phyloP scores from a whole-genome alignment of 73 alveolate species.

The Uronychia setigera region DNA sequence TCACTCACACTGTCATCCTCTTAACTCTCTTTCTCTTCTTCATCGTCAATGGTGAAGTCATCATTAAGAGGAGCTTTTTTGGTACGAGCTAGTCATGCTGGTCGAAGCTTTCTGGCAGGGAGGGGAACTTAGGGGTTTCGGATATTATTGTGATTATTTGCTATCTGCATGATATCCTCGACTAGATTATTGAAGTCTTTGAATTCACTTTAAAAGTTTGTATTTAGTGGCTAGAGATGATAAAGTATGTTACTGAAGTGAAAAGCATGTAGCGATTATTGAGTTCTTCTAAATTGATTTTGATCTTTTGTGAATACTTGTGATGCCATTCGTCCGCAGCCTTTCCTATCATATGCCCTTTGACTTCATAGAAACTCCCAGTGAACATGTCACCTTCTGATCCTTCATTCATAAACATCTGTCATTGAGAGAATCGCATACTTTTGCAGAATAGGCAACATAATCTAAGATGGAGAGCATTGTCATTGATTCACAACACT shows the following conservation, averaged over 20 bases:
- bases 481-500: not conserved
- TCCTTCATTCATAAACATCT: not conserved
- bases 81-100: not conserved
- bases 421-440: not conserved
- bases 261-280: not conserved
- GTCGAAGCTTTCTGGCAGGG: not conserved
- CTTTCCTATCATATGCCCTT: not conserved
- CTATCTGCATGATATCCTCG: not conserved
- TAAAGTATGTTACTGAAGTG: not conserved
- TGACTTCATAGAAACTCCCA: not conserved
- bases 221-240: not conserved
- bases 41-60: not conserved
- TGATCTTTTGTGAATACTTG: not conserved
- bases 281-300: not conserved
- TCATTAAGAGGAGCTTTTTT: not conserved
- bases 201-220: not conserved
- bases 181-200: not conserved
- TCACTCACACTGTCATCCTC: not conserved
- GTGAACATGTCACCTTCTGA: not conserved
- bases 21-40: not conserved
- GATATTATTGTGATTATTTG: not conserved
- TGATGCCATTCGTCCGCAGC: not conserved
- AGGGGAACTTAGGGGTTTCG: not conserved
- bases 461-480: not conserved
- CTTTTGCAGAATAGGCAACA: not conserved